A percentile compares a stretch with the other conserved stretches of the same genome.
Evolutionary conservation across 208 protist genomes (phyloP).

Genomic region (Trypanosoma lewisi): DNA sequence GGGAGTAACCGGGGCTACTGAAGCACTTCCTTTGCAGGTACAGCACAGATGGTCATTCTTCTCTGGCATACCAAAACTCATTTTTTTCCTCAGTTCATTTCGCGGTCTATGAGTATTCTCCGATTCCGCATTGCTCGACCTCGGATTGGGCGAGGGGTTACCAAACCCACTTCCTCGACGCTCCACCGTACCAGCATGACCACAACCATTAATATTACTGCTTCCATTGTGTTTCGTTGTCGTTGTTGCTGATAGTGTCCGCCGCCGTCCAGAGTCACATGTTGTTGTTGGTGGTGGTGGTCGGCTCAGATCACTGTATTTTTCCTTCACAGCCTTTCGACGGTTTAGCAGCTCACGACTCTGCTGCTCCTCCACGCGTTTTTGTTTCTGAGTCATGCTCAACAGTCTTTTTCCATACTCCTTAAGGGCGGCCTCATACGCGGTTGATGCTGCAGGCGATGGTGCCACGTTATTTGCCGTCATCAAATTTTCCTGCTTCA

Average conservation of each 20-base stretch:
- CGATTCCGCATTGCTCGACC: not conserved
- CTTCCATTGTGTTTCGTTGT: not conserved
- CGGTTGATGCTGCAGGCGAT: not conserved
- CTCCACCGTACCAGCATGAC: too few species aligned
- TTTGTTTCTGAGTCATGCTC: conserved; percentile 3
- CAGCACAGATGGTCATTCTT: not conserved
- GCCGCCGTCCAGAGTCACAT: too few species aligned
- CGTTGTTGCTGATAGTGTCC: too few species aligned
- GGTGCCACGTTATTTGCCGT: not conserved
- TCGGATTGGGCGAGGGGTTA: not conserved
- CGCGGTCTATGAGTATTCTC: not conserved
- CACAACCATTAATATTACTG: too few species aligned
- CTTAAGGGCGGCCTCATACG: conserved; percentile 26
- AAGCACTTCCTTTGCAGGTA: not conserved
- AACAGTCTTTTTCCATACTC: conserved; percentile 17
- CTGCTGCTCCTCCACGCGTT: not conserved
- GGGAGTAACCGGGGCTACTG: not conserved
- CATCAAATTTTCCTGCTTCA: not conserved
- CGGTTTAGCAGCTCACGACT: conserved; percentile 8
- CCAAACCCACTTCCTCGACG: not conserved
- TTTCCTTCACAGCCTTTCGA: conserved; percentile 19
- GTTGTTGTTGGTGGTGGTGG: too few species aligned
- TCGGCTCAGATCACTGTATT: conserved; percentile 17
- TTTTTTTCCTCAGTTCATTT: not conserved
- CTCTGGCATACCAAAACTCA: not conserved